Conservation (phyloP, 768 basidiomycete species). For the Dentipellis fragilis region DNA sequence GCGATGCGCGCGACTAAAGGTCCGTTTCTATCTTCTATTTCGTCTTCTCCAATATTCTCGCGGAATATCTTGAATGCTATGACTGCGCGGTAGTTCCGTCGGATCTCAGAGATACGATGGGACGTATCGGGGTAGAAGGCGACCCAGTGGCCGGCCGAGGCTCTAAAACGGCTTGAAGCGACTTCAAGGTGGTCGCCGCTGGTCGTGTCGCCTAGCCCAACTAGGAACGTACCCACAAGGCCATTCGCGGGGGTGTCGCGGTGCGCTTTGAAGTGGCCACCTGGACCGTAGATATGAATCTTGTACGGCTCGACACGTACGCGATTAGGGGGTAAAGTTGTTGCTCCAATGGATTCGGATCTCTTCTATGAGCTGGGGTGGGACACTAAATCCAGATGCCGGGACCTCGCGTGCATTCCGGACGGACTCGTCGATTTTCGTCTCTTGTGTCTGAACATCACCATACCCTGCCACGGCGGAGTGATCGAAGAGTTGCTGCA, state of each 20-base stretch:
- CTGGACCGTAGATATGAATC: conserved; percentile 22
- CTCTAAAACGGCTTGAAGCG: background rate
- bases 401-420: conserved; percentile 20
- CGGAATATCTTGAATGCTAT: conserved; percentile 24
- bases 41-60: conserved; percentile 1
- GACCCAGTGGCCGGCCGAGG: conserved; percentile 14
- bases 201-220: conserved; percentile 21
- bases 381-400: conserved; percentile 15
- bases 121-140: conserved; percentile 25
- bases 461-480: conserved; percentile 13
- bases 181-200: background rate
- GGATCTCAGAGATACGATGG: conserved; percentile 12
- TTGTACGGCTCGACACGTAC: conserved; percentile 23
- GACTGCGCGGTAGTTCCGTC: conserved; percentile 16
- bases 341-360: conserved; percentile 13
- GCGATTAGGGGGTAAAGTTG: conserved; percentile 13
- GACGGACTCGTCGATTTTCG: conserved; percentile 13
- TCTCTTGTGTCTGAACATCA: conserved; percentile 16
- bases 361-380: conserved; percentile 6
- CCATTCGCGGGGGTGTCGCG: conserved; percentile 20
- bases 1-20: background rate
- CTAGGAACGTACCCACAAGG: conserved; percentile 24
- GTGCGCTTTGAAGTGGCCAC: conserved; percentile 19
- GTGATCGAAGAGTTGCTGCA: background rate
- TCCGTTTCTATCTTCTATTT: background rate